Percentiles rank a stretch among this genome's conserved stretches.
These are phyloP conservation scores for Carpinus fangiana DNA, from an alignment of 306 rosid genomes.

Conservation along the genomic window DNA sequence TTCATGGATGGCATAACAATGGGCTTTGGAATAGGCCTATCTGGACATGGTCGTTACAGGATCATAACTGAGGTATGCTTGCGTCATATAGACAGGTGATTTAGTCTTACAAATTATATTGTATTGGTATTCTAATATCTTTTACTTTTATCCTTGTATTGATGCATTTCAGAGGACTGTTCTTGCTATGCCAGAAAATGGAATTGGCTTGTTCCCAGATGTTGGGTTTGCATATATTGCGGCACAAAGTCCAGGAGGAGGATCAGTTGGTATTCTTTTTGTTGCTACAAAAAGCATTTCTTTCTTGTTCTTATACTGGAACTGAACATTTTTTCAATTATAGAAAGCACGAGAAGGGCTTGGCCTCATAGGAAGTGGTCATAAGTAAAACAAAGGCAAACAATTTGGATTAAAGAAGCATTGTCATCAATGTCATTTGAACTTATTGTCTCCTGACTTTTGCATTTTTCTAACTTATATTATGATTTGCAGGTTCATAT, in stretches of 20 bases:
- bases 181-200: slow-evolving; percentile 99
- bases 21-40: slow-evolving; percentile 98
- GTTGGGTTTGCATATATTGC: slow-evolving; percentile 95
- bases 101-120: background rate
- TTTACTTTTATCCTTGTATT: slow-evolving; percentile 12
- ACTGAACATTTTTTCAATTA: background rate
- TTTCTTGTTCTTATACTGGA: slow-evolving; percentile 8
- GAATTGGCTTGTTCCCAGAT: slow-evolving; percentile 95
- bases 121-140: slow-evolving; percentile 21
- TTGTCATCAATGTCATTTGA: background rate
- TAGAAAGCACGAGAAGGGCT: slow-evolving; percentile 6
- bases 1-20: slow-evolving; percentile 97
- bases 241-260: slow-evolving; percentile 94
- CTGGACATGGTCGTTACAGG: slow-evolving; percentile 92
- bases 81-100: slow-evolving; percentile 16
- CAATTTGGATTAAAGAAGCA: slow-evolving; percentile 10
- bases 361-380: slow-evolving; percentile 17
- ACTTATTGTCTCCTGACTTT: background rate
- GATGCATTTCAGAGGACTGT: slow-evolving; percentile 68
- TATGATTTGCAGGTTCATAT: slow-evolving; percentile 64
- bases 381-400: slow-evolving; percentile 1
- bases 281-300: background rate
- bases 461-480: background rate
- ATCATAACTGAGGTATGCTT: slow-evolving; percentile 83
- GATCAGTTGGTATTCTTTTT: slow-evolving; percentile 75